Base-by-base conservation (phyloP, 1,284 basidiomycete genomes). In the Fomitiporia mediterranea region DNA sequence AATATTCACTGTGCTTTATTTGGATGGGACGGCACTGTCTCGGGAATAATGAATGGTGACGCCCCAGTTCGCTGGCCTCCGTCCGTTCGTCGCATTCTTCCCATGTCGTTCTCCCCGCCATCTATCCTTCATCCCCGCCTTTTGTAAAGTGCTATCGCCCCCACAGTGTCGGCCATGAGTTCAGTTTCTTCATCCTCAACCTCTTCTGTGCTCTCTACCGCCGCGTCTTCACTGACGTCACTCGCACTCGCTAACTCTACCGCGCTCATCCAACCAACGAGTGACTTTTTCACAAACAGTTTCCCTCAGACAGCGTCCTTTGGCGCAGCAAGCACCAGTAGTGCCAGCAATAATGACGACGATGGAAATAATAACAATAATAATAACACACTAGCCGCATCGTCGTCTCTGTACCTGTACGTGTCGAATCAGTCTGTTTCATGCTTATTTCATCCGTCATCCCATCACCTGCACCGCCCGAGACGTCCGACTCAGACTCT, bases 191-290 rank as follows among this genome's bases (percentile, higher is more conserved):
- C 48, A 64, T 71, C 42, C 63, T 69, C 51, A 63, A 67, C n/a
- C 56, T 69, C 27, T 60, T 67, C 30, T 66, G 65, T 13, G 70
- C 68, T 40, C 59, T 71, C 1, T 69, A 66, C 54, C 60, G 70
- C 37, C 57, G 69, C 37, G 69, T 64, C 51, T 61, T 67, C 49
- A 66, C 68, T 35, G 68, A 70, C 48, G 57, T 58, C 25, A 28
- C 68, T 23, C 65, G 67, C 50, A 58, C 59, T 19, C 55, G 55
- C 11, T 23, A 68, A 28, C 64, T 70, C 37, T 64, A 71, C 54
- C 69, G 69, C 37, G 69, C 69, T 1, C 65, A 73, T 4, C 60
- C 72, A 46, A 70, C 69, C 6, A 67, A 72, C 5, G 64, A 74
- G 5, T 61, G 66, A 38, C 52, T 72, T 13, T 70, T 71, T 19